phyloP scores from a whole-genome alignment of 345 rosid species.

The Toxicodendron radicans region DNA sequence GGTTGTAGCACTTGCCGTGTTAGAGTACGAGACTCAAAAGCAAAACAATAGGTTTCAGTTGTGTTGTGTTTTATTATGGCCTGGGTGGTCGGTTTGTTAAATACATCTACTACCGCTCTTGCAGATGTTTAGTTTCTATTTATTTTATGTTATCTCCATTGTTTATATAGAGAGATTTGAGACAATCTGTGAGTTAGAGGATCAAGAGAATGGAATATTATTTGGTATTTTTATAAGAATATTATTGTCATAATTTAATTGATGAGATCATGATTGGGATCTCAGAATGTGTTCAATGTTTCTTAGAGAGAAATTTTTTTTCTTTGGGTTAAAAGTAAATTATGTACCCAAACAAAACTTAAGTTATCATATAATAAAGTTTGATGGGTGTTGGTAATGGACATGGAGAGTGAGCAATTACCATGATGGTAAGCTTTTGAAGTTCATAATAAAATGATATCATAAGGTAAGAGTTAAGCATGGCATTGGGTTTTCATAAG shows the following conservation, averaged over 20 bases:
- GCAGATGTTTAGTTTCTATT: background rate
- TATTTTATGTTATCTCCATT: too few species aligned
- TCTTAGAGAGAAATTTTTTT: too few species aligned
- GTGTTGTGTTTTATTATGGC: background rate
- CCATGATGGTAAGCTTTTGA: constrained; percentile 14
- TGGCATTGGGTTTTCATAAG: background rate
- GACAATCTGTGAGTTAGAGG: background rate
- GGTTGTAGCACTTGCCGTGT: constrained; percentile 23
- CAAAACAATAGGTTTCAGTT: background rate
- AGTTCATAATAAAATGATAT: background rate
- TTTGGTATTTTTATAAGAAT: background rate
- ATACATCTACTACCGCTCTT: background rate
- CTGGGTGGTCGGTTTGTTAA: background rate
- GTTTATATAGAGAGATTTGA: constrained; percentile 2
- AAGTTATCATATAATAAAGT: background rate
- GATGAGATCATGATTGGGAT: background rate
- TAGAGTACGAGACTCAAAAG: background rate
- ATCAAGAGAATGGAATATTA: background rate
- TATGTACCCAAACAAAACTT: too few species aligned
- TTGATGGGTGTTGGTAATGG: background rate
- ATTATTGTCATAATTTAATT: background rate
- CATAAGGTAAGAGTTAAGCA: too few species aligned
- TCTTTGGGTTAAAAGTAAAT: too few species aligned
- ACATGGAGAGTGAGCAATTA: background rate
- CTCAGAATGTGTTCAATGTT: background rate